Conservation (phyloP, 2,329 filamentous ascomycete species). For the Aspergillus novofumigatus region DNA sequence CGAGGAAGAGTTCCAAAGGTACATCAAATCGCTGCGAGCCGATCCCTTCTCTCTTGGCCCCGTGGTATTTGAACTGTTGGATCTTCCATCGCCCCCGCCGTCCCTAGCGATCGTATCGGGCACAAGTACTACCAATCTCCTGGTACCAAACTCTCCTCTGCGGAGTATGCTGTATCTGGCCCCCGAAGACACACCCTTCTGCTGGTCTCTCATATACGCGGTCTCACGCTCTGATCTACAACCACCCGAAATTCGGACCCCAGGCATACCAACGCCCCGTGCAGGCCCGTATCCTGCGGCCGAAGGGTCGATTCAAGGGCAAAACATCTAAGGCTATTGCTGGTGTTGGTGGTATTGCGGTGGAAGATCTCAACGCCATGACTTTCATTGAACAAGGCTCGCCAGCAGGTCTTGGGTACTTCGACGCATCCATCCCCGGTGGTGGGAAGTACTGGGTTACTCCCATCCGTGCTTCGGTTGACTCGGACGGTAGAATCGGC, state of each 20-base stretch:
- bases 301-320: conserved; percentile 37
- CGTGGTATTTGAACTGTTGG: conserved; percentile 53
- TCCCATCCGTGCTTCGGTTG: conserved; percentile 44
- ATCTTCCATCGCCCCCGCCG: conserved; percentile 48
- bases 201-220: conserved; percentile 61
- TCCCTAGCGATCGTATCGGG: conserved; percentile 32
- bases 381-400: conserved; percentile 30
- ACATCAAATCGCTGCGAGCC: conserved; percentile 43
- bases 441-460: conserved; percentile 52
- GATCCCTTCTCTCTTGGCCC: conserved; percentile 47
- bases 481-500: conserved; percentile 42
- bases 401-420: conserved; percentile 39
- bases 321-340: conserved; percentile 29
- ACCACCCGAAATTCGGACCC: conserved; percentile 59
- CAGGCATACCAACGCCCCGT: conserved; percentile 51
- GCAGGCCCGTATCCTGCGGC: conserved; percentile 54
- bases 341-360: conserved; percentile 40
- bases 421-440: conserved; percentile 44
- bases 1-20: conserved; percentile 44
- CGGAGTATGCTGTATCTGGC: conserved; percentile 46
- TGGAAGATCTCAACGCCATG: conserved; percentile 36
- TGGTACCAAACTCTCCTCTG: conserved; percentile 32
- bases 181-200: conserved; percentile 61
- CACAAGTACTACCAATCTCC: conserved; percentile 33
- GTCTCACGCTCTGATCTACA: conserved; percentile 51